Evolutionary conservation across 2,329 filamentous ascomycete genomes (phyloP).

Genomic region (Pseudomassariella vexata): DNA sequence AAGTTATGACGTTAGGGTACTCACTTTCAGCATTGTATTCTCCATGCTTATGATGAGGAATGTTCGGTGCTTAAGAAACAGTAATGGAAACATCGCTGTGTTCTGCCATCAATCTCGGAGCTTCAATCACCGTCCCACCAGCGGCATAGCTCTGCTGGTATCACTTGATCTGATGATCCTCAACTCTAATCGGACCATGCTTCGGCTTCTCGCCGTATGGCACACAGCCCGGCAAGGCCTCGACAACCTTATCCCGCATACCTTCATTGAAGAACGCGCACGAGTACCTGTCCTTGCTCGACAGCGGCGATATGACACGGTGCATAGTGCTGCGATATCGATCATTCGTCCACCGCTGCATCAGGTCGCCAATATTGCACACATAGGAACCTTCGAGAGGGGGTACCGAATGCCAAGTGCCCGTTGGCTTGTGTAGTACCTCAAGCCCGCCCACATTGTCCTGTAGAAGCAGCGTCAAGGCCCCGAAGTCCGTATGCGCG

Average conservation of each 20-base stretch:
- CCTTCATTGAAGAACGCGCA: no score
- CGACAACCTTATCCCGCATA: no score
- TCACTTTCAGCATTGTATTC: no score
- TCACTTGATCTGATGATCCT: conserved; percentile 9
- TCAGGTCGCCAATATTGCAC: conserved; percentile 32
- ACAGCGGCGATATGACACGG: no score
- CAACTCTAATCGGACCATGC: conserved; percentile 7
- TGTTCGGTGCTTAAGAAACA: no score
- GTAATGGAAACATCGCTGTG: no score
- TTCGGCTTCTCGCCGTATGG: conserved; percentile 6
- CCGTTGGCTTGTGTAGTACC: conserved; percentile 11
- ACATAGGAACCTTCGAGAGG: conserved; percentile 22
- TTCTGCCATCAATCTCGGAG: no score
- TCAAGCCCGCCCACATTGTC: conserved; percentile 17
- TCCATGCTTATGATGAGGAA: no score
- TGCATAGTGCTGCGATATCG: conserved; percentile 24
- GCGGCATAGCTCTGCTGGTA: no score
- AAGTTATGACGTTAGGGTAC: no score
- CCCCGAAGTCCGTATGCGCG: conserved; percentile 20
- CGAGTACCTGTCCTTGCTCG: no score
- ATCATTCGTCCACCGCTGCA: conserved; percentile 24
- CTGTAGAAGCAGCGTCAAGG: conserved; percentile 19
- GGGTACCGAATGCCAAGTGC: conserved; percentile 14
- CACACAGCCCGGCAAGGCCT: conserved; percentile 19
- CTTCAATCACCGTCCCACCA: no score